phyloP scores from a whole-genome alignment of 805 yeast species.

The Teunomyces panamensis region DNA sequence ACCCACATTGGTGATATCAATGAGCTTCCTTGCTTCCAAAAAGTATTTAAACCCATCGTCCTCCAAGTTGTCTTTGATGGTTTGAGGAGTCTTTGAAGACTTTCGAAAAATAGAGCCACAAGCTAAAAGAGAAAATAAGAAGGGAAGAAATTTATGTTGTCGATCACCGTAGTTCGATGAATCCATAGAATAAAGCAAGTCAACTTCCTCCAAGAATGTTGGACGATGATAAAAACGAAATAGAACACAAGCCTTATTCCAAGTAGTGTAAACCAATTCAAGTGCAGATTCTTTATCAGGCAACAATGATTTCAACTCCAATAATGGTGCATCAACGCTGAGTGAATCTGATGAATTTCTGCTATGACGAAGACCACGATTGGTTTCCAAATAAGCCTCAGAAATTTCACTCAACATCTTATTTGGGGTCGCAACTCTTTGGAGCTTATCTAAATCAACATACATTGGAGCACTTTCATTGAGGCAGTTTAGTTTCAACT shows the following conservation, averaged over 20 bases:
- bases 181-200: conserved; percentile 71
- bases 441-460: conserved; percentile 35
- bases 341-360: conserved; percentile 15
- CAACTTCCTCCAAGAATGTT: conserved; percentile 68
- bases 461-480: conserved; percentile 24
- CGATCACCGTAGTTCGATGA: conserved; percentile 69
- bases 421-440: conserved; percentile 13
- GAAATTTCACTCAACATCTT: conserved; percentile 17
- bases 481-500: conserved; percentile 30
- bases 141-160: conserved; percentile 72
- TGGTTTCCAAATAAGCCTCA: conserved; percentile 5
- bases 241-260: conserved; percentile 83
- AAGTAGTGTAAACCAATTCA: conserved; percentile 67
- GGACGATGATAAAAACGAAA: conserved; percentile 87
- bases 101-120: conserved; percentile 79
- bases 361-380: conserved; percentile 5
- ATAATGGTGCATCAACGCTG: conserved; percentile 24
- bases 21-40: conserved; percentile 71
- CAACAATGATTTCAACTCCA: conserved; percentile 60
- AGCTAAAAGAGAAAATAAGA: conserved; percentile 83
- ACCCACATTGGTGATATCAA: conserved; percentile 81
- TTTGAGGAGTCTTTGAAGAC: conserved; percentile 23
- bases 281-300: conserved; percentile 77
- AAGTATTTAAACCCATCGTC: conserved; percentile 82
- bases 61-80: conserved; percentile 42